Percentiles rank a stretch among this genome's conserved stretches.
phyloP scores from a whole-genome alignment of 345 rosid species.

The Eucalyptus paniculata region DNA sequence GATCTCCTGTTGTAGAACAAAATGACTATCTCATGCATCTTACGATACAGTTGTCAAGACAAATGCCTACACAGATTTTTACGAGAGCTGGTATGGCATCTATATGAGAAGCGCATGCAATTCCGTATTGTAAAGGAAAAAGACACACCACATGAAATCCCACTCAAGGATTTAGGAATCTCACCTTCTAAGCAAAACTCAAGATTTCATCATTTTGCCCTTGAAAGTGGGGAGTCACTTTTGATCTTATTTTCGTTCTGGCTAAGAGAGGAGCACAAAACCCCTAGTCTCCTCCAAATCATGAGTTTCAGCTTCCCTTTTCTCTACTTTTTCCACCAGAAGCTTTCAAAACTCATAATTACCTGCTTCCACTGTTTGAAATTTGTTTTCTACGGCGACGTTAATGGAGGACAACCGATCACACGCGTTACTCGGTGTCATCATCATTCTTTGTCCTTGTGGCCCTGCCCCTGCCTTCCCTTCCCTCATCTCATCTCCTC shows the following conservation, averaged over 20 bases:
- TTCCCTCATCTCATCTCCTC: not conserved
- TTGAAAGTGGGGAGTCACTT: not conserved
- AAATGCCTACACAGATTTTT: not conserved
- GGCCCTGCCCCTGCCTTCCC: not conserved
- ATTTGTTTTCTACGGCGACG: not conserved
- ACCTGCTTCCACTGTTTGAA: not conserved
- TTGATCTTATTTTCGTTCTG: not conserved
- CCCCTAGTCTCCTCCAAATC: not conserved
- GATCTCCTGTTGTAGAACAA: not conserved
- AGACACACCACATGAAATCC: not conserved
- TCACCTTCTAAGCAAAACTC: not conserved
- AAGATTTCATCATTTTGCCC: not conserved
- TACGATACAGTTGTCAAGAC: not conserved
- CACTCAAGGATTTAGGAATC: not conserved
- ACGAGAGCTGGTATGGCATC: not conserved
- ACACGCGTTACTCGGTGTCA: not conserved
- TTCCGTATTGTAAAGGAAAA: not conserved
- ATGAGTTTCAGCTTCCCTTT: not conserved
- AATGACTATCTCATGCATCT: not conserved
- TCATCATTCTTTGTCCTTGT: not conserved
- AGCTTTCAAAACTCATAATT: not conserved
- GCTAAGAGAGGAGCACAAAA: not conserved
- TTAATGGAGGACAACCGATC: not conserved
- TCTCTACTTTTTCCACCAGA: not conserved
- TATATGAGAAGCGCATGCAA: not conserved